Evolutionary conservation across 768 basidiomycete genomes (phyloP).

Genomic region (Suillus subalutaceus): DNA sequence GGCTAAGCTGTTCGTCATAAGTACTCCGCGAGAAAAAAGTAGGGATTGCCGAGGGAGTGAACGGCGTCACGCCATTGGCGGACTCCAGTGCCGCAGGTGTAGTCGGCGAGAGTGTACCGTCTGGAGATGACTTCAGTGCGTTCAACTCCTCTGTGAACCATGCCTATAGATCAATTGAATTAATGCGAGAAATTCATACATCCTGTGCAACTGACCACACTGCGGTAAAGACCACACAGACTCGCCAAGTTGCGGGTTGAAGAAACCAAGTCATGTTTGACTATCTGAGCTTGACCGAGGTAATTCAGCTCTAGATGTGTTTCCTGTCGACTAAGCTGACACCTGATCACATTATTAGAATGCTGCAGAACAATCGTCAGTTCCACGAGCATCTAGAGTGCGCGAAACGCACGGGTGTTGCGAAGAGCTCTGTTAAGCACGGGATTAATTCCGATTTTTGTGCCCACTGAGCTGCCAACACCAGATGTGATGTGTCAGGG

Average conservation of each 20-base stretch:
- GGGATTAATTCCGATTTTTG: constrained; percentile 79
- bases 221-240: constrained; percentile 80
- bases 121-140: constrained; percentile 62
- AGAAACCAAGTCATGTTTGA: constrained; percentile 66
- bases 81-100: constrained; percentile 52
- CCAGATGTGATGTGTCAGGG: constrained; percentile 42
- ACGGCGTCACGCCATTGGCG: constrained; percentile 43
- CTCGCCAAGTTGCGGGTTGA: constrained; percentile 74
- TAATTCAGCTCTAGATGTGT: constrained; percentile 75
- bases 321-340: constrained; percentile 73
- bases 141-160: constrained; percentile 85
- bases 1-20: constrained; percentile 53
- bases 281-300: constrained; percentile 55
- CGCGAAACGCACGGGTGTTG: constrained; percentile 47
- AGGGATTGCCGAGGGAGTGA: constrained; percentile 47
- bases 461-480: constrained; percentile 80
- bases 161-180: constrained; percentile 45
- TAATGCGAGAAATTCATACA: constrained; percentile 17
- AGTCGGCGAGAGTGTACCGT: constrained; percentile 51
- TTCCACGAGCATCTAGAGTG: constrained; percentile 6
- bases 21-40: constrained; percentile 42
- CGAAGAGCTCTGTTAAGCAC: constrained; percentile 69
- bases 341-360: constrained; percentile 42
- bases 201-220: constrained; percentile 62
- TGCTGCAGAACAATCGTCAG: constrained; percentile 36